Conservation (phyloP, 441 rosid species). For the Iberis amara region DNA sequence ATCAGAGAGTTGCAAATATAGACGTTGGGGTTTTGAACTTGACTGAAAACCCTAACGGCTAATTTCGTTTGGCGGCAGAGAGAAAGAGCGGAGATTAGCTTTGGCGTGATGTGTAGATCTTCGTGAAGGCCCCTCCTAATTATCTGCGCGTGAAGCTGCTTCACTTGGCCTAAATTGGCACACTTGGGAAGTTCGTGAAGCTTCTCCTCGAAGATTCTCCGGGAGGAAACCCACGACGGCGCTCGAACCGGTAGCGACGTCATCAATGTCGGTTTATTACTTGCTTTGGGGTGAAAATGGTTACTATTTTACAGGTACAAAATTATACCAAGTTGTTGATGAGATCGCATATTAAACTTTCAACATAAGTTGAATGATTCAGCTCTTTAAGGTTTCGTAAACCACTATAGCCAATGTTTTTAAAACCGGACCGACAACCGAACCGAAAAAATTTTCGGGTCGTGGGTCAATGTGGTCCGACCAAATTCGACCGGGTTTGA, state of each 20-base stretch:
- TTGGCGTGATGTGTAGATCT: slow-evolving; percentile 44
- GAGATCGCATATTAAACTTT: no score
- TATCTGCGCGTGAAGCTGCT: slow-evolving; percentile 51
- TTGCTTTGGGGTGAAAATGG: no score
- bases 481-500: no score
- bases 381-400: no score
- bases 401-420: no score
- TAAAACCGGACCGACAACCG: no score
- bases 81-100: slow-evolving; percentile 52
- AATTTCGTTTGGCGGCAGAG: slow-evolving; percentile 40
- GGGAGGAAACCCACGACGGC: slow-evolving; percentile 61
- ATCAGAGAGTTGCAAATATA: slow-evolving; percentile 47
- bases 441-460: no score
- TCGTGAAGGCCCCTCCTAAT: slow-evolving; percentile 40
- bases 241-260: slow-evolving; percentile 51
- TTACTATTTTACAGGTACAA: no score
- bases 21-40: slow-evolving; percentile 36
- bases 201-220: slow-evolving; percentile 60
- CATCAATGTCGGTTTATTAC: slow-evolving; percentile 32
- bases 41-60: slow-evolving; percentile 45
- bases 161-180: slow-evolving; percentile 41
- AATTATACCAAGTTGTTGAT: slow-evolving; percentile 10
- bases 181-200: slow-evolving; percentile 64
- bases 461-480: no score
- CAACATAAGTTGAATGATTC: no score